Conservation (phyloP, 257 asterid species). For the Solanum peruvianum region DNA sequence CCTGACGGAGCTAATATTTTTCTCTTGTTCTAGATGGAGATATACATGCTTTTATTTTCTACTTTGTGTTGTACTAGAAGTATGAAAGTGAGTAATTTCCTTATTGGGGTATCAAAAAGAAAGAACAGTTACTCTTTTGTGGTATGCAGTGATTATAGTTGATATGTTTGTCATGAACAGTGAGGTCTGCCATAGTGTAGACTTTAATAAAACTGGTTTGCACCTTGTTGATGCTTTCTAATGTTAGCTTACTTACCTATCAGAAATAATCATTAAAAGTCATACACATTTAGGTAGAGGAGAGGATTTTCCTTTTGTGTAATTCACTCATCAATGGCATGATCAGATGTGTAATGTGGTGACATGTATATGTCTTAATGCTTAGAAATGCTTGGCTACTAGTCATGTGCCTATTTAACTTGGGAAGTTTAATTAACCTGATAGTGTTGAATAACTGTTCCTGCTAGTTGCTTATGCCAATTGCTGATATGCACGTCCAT, state of each 20-base stretch:
- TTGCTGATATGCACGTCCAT: neutral
- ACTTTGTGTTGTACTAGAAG: too few species aligned
- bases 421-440: neutral
- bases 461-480: neutral
- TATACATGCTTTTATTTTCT: too few species aligned
- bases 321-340: neutral
- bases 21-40: too few species aligned
- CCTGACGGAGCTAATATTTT: neutral
- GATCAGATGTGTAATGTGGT: neutral
- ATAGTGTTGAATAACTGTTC: neutral
- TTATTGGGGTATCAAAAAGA: too few species aligned
- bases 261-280: neutral
- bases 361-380: neutral
- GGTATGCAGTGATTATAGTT: too few species aligned
- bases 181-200: neutral
- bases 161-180: too few species aligned
- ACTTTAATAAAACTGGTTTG: neutral
- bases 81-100: too few species aligned
- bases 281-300: neutral
- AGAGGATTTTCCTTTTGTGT: neutral
- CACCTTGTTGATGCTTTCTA: neutral
- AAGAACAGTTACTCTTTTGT: too few species aligned
- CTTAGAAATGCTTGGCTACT: neutral
- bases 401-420: neutral
- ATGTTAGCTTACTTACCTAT: neutral